These are phyloP conservation scores for Zea mays DNA, from an alignment of 176 grass and related monocot species.

Conservation along the genomic window DNA sequence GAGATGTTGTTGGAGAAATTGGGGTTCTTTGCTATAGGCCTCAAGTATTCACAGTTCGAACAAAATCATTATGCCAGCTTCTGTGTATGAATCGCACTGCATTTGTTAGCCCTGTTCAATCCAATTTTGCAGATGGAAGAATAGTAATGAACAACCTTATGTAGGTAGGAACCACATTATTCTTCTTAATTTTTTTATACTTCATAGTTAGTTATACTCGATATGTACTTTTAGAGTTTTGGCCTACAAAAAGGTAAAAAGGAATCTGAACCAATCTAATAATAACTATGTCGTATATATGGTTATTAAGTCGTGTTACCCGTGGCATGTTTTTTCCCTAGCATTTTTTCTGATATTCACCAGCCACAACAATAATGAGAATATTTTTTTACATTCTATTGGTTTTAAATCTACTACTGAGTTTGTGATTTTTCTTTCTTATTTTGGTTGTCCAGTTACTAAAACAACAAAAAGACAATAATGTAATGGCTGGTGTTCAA, in stretches of 20 bases:
- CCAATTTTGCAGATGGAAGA: conserved; percentile 89
- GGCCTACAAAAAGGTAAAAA: neutral
- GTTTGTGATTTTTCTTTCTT: too few species aligned
- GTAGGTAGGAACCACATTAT: conserved; percentile 51
- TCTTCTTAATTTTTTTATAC: conserved; percentile 14
- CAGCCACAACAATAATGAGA: too few species aligned
- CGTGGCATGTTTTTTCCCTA: too few species aligned
- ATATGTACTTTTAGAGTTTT: neutral
- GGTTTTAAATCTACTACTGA: too few species aligned
- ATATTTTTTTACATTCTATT: too few species aligned
- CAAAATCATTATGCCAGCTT: conserved; percentile 84
- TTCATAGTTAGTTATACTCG: conserved; percentile 1
- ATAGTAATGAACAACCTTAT: conserved; percentile 96
- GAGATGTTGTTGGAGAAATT: conserved; percentile 92
- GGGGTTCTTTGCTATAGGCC: conserved; percentile 95
- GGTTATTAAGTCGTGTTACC: neutral
- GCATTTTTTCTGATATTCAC: too few species aligned
- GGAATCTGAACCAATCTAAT: neutral
- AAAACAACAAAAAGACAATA: too few species aligned
- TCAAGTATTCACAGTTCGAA: conserved; percentile 89
- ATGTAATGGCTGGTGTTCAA: too few species aligned
- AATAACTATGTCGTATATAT: neutral
- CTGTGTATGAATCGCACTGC: conserved; percentile 73
- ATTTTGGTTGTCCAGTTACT: too few species aligned
- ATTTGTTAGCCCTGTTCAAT: conserved; percentile 85